Evolutionary conservation across 1,139 yeast genomes (phyloP), one percentile per base, ranked within the genome.

Genomic region (Kurtzmaniella quercitrusa): DNA sequence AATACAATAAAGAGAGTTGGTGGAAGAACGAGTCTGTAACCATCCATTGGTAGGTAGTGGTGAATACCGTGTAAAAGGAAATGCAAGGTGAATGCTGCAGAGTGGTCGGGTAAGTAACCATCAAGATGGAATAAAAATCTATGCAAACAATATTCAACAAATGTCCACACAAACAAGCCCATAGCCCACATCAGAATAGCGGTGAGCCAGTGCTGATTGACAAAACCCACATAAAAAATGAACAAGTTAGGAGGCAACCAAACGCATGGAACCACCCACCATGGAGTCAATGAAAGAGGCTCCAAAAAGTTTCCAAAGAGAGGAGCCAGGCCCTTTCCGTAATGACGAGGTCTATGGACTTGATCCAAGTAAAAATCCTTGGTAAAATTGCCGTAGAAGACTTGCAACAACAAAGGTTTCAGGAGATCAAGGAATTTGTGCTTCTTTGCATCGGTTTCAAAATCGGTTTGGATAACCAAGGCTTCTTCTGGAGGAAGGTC

Each of bases 1-100:
- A 72, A 67, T 3, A 68, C 38, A 2, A 71, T 41, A 53, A 91
- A 83, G 57, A 93, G 69, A 0, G 97, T 73, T 38, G 99, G 99
- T 4, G 99, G 99, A 84, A 93, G 84, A 38, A 93, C 99, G 59
- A 93, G 77, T 60, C 99, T 81, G 63, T 82, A 74, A 46, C 80
- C 79, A 67, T 93, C 99, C 98, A 94, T 93, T 47, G 99, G 99
- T 54, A 93, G 74, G 64, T 88, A 93, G 63, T 93, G 99, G 62
- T 93, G 99, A 44, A 91, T 85, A 42, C 99, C 99, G 57, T 93
- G 99, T 51, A 91, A 72, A 49, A 89, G 65, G 73, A 93, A 93
- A 64, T 93, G 99, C 38, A 88, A 53, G 2, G 95, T 80, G 57
- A 85, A 82, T 16, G 87, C 86, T 30, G 77, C 45, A 40, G 82